Conservation (phyloP, 2,329 filamentous ascomycete species). For the Alternaria hordeiaustralica region DNA sequence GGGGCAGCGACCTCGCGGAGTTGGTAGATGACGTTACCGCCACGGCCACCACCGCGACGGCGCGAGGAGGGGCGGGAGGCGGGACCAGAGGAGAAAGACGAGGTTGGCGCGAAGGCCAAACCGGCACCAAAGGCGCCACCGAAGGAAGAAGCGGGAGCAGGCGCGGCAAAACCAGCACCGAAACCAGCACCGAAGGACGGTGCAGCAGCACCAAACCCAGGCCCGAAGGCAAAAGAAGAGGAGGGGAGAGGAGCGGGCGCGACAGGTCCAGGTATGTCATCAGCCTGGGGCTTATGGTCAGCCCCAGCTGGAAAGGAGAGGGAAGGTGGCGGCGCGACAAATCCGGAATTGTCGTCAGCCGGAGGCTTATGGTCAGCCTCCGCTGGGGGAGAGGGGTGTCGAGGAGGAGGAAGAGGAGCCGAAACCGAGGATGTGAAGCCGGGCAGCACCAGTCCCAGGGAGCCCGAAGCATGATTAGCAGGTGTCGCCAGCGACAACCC, state of each 20-base stretch:
- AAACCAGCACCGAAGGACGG: background rate
- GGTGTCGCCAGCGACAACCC: background rate
- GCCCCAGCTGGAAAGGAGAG: background rate
- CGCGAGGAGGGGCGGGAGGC: background rate
- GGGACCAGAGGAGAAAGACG: background rate
- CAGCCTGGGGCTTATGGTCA: slow-evolving; percentile 1
- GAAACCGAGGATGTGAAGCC: background rate
- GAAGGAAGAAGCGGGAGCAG: background rate
- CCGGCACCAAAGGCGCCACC: background rate
- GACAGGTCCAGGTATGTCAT: background rate
- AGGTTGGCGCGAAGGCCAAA: background rate
- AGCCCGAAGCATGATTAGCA: background rate
- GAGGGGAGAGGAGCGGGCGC: background rate
- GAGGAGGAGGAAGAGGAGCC: background rate
- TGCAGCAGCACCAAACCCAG: background rate
- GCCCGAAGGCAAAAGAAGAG: background rate
- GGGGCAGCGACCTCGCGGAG: background rate
- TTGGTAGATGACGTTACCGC: background rate
- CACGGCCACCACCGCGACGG: background rate
- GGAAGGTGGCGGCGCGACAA: background rate
- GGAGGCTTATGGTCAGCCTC: background rate
- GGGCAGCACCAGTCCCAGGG: slow-evolving; percentile 4
- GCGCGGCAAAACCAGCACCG: background rate
- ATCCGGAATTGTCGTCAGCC: background rate
- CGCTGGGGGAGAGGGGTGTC: background rate